Base-by-base conservation (phyloP, 1,139 yeast genomes). In the Candida sp. region DNA sequence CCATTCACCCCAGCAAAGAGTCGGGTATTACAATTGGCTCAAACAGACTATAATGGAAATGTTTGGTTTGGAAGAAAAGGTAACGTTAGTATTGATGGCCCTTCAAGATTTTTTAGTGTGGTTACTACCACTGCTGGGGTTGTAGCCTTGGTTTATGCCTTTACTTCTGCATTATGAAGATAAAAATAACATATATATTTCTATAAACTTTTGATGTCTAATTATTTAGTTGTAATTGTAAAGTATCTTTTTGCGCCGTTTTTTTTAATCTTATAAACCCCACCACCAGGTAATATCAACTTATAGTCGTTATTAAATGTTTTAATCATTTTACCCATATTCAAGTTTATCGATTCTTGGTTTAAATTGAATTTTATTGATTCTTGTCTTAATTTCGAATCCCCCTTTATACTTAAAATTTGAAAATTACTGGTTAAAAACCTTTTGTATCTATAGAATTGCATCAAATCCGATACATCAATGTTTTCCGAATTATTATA, bases 1-100 rank as follows among this genome's bases (percentile, higher is more conserved):
- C 96, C 96, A 15, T 76, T 70, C 54, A 63, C 61, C 4, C 51
- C 52, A 3, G 51, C 59, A 40, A 76, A 80, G 47, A 58, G 58
- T 34, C 46, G 43, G 5, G 49, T 70, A 22, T 43, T 71, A 4
- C 52, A 46, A n/a, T 50, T 55, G 5, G 54, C 68, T 5, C 48
- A 46, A 41, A 38, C 38, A n/a, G 49, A 52, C 4, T 46, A 53
- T 45, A 50, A 46, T 21, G 62, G 62, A 19, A 56, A 53, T 39
- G 53, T 61, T 48, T 66, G 77, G 73, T 68, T 73, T 43, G 60
- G 56, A n/a, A 63, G 71, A 51, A 40, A 48, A 8, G 70, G 70
- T 12, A 53, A 72, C 44, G 73, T 74, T 19, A 55, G 49, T 22
- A 51, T 62, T 9, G 47, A 47, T 12, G 77, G 77, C 1, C 78